Evolutionary conservation across 2,329 filamentous ascomycete species (phyloP).

Genomic region (Colletotrichum acutatum): DNA sequence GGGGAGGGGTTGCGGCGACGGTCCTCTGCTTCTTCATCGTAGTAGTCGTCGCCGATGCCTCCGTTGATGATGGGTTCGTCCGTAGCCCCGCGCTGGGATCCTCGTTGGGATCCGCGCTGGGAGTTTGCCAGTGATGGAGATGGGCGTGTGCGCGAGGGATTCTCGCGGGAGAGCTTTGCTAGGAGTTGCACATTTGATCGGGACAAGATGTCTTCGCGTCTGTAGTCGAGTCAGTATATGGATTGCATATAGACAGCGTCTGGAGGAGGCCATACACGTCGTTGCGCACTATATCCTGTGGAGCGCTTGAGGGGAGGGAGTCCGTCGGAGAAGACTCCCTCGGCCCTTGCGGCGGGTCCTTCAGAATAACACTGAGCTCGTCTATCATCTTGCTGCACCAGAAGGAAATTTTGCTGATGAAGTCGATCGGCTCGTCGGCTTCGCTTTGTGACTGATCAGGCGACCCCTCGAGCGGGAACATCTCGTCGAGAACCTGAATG

Average conservation of each 20-base stretch:
- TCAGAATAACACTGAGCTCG: neutral
- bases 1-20: neutral
- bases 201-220: conserved; percentile 18
- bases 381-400: conserved; percentile 27
- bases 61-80: neutral
- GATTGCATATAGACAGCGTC: neutral
- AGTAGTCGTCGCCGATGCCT: neutral
- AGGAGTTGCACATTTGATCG: conserved; percentile 18
- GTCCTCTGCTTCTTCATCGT: neutral
- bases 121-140: neutral
- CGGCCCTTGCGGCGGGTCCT: neutral
- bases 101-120: neutral
- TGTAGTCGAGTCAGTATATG: neutral
- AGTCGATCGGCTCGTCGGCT: neutral
- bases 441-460: neutral
- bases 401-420: neutral
- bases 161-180: conserved; percentile 2
- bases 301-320: conserved; percentile 12
- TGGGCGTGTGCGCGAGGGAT: neutral
- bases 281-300: conserved; percentile 9
- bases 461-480: conserved; percentile 5
- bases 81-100: neutral
- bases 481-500: neutral
- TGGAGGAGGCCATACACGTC: conserved; percentile 7
- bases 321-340: conserved; percentile 16